phyloP scores from a whole-genome alignment of 1,284 basidiomycete species.

The Sutorius eximius region DNA sequence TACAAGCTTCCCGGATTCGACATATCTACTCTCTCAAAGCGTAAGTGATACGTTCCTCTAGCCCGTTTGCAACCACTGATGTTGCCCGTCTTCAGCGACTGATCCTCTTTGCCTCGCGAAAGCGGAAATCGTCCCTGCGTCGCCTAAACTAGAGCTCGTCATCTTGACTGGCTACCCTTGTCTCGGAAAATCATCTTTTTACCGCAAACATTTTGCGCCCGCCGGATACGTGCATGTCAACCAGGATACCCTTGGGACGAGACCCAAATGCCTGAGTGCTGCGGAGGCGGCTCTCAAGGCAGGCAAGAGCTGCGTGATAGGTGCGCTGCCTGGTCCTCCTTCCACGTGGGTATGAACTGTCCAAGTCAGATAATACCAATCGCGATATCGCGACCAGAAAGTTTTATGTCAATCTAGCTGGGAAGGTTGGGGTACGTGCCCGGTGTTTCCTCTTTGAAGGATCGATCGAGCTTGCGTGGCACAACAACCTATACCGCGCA shows the following conservation, averaged over 20 bases:
- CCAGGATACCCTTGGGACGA: constrained; percentile 77
- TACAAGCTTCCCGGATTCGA: constrained; percentile 61
- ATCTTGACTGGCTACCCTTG: constrained; percentile 88
- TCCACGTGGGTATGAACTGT: background rate
- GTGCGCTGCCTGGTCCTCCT: constrained; percentile 40
- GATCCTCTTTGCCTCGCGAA: constrained; percentile 56
- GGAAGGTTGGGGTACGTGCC: constrained; percentile 45
- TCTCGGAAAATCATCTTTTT: constrained; percentile 87
- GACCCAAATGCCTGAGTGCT: constrained; percentile 72
- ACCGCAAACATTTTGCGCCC: constrained; percentile 64
- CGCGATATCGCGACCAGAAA: constrained; percentile 68
- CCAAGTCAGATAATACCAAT: constrained; percentile 79
- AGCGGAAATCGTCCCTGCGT: constrained; percentile 28
- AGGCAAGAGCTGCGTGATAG: constrained; percentile 74
- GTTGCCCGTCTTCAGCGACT: constrained; percentile 44
- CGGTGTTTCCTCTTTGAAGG: constrained; percentile 71
- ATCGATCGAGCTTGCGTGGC: constrained; percentile 77
- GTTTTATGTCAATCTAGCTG: constrained; percentile 68
- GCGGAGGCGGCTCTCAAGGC: constrained; percentile 56
- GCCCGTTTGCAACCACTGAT: constrained; percentile 3
- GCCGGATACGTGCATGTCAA: constrained; percentile 80
- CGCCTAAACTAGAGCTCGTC: constrained; percentile 54
- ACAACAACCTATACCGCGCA: constrained; percentile 87
- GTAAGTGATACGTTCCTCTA: constrained; percentile 32
- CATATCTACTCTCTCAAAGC: constrained; percentile 47